Base-by-base conservation (phyloP, 805 yeast genomes). In the Yamadazyma tumulicola region DNA sequence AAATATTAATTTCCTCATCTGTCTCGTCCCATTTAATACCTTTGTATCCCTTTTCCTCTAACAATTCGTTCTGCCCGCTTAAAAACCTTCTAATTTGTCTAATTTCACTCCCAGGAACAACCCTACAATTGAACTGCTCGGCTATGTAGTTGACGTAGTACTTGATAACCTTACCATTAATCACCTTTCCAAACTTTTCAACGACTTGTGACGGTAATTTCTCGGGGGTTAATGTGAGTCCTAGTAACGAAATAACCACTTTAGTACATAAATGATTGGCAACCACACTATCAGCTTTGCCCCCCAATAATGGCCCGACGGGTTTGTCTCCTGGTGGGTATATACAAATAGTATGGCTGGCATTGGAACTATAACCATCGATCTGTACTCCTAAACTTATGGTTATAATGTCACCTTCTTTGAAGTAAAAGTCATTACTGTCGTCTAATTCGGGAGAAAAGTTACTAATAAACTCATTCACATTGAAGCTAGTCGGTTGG, bases 21-120 rank as follows among this genome's bases (percentile, higher is more conserved):
- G 80, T 70, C 63, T 85, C 95, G 35, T 82, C 74, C 94, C 94
- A 85, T 18, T 75, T 83, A 35, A 89, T 94, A 54, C 96, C 96
- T 61, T 91, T 89, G 64, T 84, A 85, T 46, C 86, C 96, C 54
- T 80, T 75, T 66, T 91, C 98, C 24, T 89, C 91, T 45, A 88
- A 93, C 36, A 88, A 69, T 54, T 87, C 95, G 39, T 89, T 81
- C 69, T 93, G 98, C 35, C 98, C 98, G 25, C 95, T 95, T 54
- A 93, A 75, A 52, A 91, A 93, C 55, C 97, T 77, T 68, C 96
- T 77, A 38, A 89, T 74, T 59, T 96, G 77, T 65, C 98, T 82
- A 27, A 93, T 85, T 57, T 86, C 81, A 15, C 96, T 85, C 0
- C 96, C 95, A 19, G 97, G 97, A 23, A 85, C 87, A 35, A 93